phyloP scores from a whole-genome alignment of 2,329 filamentous ascomycete genomes.

The Zymoseptoria tritici region DNA sequence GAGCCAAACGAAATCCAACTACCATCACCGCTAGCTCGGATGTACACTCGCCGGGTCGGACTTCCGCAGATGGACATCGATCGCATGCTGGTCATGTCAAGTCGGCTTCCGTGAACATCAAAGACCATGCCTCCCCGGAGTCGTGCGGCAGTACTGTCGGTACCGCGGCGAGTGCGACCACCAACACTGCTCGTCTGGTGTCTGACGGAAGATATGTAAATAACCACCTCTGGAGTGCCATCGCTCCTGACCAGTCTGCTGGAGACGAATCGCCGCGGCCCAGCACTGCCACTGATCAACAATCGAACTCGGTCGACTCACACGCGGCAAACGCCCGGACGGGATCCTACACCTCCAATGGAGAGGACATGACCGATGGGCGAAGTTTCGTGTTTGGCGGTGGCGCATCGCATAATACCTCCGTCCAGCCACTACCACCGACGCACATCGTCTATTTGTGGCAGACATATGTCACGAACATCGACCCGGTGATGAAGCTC shows the following conservation, averaged over 20 bases:
- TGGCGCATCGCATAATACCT: constrained; percentile 9
- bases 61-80: constrained; percentile 1
- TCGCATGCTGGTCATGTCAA: not conserved
- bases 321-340: constrained; percentile 2
- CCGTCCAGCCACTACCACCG: constrained; percentile 4
- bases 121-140: not conserved
- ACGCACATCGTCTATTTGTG: constrained; percentile 57
- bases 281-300: constrained; percentile 4
- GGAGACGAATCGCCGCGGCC: constrained; percentile 6
- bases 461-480: constrained; percentile 66
- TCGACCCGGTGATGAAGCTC: constrained; percentile 65
- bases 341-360: not conserved
- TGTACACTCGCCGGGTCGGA: constrained; percentile 7
- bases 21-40: constrained; percentile 2
- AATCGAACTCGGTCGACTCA: constrained; percentile 4
- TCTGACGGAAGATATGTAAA: constrained; percentile 22
- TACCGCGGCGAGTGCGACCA: constrained; percentile 15
- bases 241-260: constrained; percentile 11
- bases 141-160: constrained; percentile 7
- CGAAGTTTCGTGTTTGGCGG: constrained; percentile 19
- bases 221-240: constrained; percentile 21
- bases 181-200: constrained; percentile 17
- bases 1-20: constrained; percentile 16
- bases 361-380: constrained; percentile 9
- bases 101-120: not conserved